phyloP scores from a whole-genome alignment of 164 flowering plant species.

The Aristolochia contorta region DNA sequence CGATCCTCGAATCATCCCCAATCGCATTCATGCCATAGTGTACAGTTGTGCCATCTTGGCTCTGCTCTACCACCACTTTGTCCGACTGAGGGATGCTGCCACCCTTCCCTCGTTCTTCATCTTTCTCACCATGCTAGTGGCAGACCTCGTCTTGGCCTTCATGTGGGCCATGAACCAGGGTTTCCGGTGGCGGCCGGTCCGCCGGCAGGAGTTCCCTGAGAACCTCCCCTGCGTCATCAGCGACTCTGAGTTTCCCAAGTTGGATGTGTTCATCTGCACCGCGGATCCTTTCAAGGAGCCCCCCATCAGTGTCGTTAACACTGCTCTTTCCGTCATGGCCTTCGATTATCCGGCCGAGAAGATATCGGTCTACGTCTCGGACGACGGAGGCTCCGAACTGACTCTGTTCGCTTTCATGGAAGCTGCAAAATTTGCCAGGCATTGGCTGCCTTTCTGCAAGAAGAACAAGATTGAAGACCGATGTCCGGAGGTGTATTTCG shows the following conservation, averaged over 20 bases:
- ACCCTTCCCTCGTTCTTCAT: conserved; percentile 4
- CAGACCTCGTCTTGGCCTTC: conserved; percentile 16
- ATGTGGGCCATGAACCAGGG: conserved; percentile 16
- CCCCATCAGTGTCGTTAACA: conserved; percentile 16
- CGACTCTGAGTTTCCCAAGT: conserved; percentile 10
- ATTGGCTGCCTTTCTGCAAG: conserved; percentile 25
- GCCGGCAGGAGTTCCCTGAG: conserved; percentile 13
- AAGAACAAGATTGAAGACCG: conserved; percentile 9
- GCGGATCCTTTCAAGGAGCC: conserved; percentile 31
- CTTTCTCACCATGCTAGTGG: conserved; percentile 5
- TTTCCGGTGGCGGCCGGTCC: conserved; percentile 17
- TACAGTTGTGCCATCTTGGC: conserved; percentile 30
- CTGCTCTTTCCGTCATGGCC: conserved; percentile 22
- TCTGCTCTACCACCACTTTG: conserved; percentile 24
- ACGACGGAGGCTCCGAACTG: conserved; percentile 25
- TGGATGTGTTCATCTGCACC: conserved; percentile 30
- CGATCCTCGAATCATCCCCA: conserved; percentile 20
- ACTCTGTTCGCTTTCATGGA: conserved; percentile 28
- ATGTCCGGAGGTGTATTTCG: conserved; percentile 20
- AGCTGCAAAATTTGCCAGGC: conserved; percentile 18
- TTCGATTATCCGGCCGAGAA: conserved; percentile 20
- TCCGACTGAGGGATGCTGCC: conserved; percentile 4
- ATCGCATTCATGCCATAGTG: conserved; percentile 36
- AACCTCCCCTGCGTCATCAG: conserved; percentile 8
- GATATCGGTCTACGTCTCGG: conserved; percentile 23